These are phyloP conservation scores for Coemansia sp. DNA, from an alignment of 192 early-diverging fungal species.

Conservation along the genomic window DNA sequence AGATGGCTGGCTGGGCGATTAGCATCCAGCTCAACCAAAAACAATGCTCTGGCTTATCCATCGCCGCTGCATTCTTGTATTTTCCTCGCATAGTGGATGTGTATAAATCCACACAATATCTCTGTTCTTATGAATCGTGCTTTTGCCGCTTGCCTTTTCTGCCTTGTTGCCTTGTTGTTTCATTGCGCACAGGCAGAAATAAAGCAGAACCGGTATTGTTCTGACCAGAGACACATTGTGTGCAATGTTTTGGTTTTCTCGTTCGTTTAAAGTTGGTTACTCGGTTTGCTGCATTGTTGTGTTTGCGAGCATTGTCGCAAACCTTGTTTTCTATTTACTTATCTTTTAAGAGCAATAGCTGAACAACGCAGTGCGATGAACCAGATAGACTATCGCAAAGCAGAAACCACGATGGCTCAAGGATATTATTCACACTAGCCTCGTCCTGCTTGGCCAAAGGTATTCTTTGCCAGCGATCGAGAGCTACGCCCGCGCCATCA, in stretches of 20 bases:
- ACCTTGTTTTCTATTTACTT: slow-evolving; percentile 5
- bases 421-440: background rate
- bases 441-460: background rate
- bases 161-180: background rate
- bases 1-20: no score
- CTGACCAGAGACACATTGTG: background rate
- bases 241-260: slow-evolving; percentile 6
- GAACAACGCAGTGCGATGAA: background rate
- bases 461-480: slow-evolving; percentile 6
- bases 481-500: background rate
- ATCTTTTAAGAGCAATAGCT: no score
- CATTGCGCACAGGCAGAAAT: slow-evolving; percentile 9
- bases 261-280: background rate
- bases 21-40: no score
- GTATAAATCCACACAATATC: no score
- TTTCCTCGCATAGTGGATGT: no score
- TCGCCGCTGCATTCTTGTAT: no score
- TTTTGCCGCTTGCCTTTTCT: no score
- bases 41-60: no score
- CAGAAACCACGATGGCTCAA: background rate
- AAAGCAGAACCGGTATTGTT: slow-evolving; percentile 1
- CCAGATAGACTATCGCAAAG: background rate
- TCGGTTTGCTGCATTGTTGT: background rate
- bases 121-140: slow-evolving; percentile 1
- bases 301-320: slow-evolving; percentile 5